These are phyloP conservation scores for Mangifera indica DNA, from an alignment of 345 rosid species.

Conservation along the genomic window DNA sequence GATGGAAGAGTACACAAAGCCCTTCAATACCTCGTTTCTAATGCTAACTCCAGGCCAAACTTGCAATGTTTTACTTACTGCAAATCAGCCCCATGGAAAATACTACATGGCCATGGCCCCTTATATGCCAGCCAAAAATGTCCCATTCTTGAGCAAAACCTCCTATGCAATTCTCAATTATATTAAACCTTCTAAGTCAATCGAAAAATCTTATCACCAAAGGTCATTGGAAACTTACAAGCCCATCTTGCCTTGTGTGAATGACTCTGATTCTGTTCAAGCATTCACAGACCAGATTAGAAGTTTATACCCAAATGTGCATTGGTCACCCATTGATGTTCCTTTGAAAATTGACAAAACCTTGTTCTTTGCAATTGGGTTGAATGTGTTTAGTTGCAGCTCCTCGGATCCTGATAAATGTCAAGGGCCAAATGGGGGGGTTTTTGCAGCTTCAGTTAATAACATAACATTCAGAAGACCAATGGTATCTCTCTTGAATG, in stretches of 20 bases:
- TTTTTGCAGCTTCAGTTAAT: constrained; percentile 9
- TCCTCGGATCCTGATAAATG: constrained; percentile 8
- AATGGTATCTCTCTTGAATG: neutral
- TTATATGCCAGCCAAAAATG: neutral
- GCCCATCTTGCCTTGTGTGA: neutral
- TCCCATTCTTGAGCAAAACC: constrained; percentile 15
- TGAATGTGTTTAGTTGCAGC: constrained; percentile 2
- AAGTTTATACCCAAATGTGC: constrained; percentile 9
- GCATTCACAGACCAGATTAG: constrained; percentile 3
- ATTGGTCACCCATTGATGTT: constrained; percentile 1
- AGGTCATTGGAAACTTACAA: neutral
- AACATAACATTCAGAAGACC: constrained; percentile 2
- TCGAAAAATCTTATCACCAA: neutral
- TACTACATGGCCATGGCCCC: constrained; percentile 16
- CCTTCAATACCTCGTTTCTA: constrained; percentile 8
- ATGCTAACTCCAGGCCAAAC: constrained; percentile 17
- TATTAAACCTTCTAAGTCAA: neutral
- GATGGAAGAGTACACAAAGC: constrained; percentile 17
- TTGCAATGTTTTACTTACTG: constrained; percentile 8
- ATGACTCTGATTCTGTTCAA: neutral
- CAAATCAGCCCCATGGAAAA: constrained; percentile 8
- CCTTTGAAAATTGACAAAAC: constrained; percentile 11
- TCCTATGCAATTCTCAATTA: constrained; percentile 1
- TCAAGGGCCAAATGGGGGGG: constrained; percentile 10
- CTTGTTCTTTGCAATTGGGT: constrained; percentile 16